Evolutionary conservation across 2,329 filamentous ascomycete species (phyloP).

Genomic region (Periconia macrospinosa): DNA sequence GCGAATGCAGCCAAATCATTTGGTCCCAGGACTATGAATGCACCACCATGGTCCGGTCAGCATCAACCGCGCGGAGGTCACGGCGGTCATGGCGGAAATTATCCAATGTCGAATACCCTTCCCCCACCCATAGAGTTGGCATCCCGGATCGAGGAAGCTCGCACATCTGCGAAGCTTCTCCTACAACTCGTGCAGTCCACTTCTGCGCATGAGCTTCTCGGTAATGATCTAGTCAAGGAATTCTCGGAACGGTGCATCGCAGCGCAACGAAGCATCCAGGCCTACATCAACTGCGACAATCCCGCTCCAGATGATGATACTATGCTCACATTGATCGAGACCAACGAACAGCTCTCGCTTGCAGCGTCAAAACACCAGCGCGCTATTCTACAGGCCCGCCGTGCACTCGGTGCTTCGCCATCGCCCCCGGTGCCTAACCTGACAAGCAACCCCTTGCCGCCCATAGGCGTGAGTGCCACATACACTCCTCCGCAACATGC

Average conservation of each 20-base stretch:
- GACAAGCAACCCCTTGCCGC: slow-evolving; percentile 11
- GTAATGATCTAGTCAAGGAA: slow-evolving; percentile 88
- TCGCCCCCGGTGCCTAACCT: slow-evolving; percentile 17
- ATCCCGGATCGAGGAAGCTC: slow-evolving; percentile 84
- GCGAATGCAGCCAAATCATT: slow-evolving; percentile 36
- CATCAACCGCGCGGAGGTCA: slow-evolving; percentile 21
- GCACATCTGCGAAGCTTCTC: slow-evolving; percentile 88
- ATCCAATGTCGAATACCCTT: slow-evolving; percentile 29
- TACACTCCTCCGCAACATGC: slow-evolving; percentile 19
- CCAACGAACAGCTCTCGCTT: slow-evolving; percentile 85
- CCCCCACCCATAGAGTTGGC: slow-evolving; percentile 77
- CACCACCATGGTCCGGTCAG: slow-evolving; percentile 43
- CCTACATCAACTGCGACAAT: slow-evolving; percentile 78
- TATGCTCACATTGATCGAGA: slow-evolving; percentile 90
- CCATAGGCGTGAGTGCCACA: slow-evolving; percentile 5
- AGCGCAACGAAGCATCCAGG: slow-evolving; percentile 79
- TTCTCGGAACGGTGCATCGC: slow-evolving; percentile 84
- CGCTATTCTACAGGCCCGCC: slow-evolving; percentile 65
- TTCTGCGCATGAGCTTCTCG: slow-evolving; percentile 70
- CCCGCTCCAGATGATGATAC: slow-evolving; percentile 90
- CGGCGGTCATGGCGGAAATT: slow-evolving; percentile 7
- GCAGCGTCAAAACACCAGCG: slow-evolving; percentile 84
- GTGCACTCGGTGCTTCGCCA: slow-evolving; percentile 37
- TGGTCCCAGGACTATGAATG: slow-evolving; percentile 47
- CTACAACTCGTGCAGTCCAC: slow-evolving; percentile 89